Conservation (phyloP, 192 early-diverging fungal genomes). For the Backusella circina region DNA sequence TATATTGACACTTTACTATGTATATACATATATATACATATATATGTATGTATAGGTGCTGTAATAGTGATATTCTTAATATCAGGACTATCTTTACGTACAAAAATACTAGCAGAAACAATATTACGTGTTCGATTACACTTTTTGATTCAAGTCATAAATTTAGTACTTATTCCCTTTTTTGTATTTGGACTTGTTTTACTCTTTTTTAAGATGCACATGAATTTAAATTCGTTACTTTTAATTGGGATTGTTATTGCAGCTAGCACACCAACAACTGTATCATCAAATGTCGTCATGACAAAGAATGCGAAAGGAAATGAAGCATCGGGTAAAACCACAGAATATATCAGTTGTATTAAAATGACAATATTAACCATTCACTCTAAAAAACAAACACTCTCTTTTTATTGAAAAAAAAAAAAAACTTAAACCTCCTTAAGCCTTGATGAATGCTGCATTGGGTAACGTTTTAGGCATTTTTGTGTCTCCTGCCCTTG, state of each 20-base stretch:
- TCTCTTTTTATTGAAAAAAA: not conserved
- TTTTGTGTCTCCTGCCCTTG: conserved; percentile 52
- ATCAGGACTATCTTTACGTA: conserved; percentile 33
- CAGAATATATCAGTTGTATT: not conserved
- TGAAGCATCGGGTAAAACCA: conserved; percentile 43
- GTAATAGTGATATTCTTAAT: conserved; percentile 35
- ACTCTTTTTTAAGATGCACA: conserved; percentile 40
- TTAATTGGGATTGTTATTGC: conserved; percentile 61
- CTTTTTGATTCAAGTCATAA: conserved; percentile 57
- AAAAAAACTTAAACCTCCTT: not conserved
- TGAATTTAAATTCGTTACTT: conserved; percentile 48
- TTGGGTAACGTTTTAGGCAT: conserved; percentile 58
- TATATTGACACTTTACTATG: no score
- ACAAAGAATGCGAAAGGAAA: conserved; percentile 64
- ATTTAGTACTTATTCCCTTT: conserved; percentile 54
- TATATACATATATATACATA: no score
- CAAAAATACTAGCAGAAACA: conserved; percentile 21
- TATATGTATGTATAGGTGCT: conserved; percentile 24
- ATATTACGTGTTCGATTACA: conserved; percentile 45
- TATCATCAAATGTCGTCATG: conserved; percentile 77
- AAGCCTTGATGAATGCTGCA: conserved; percentile 62
- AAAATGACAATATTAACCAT: not conserved
- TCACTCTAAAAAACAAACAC: not conserved
- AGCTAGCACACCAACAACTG: conserved; percentile 63
- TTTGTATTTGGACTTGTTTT: conserved; percentile 55